Base-by-base conservation (phyloP, 208 protist genomes). In the Trypanosoma theileri region DNA sequence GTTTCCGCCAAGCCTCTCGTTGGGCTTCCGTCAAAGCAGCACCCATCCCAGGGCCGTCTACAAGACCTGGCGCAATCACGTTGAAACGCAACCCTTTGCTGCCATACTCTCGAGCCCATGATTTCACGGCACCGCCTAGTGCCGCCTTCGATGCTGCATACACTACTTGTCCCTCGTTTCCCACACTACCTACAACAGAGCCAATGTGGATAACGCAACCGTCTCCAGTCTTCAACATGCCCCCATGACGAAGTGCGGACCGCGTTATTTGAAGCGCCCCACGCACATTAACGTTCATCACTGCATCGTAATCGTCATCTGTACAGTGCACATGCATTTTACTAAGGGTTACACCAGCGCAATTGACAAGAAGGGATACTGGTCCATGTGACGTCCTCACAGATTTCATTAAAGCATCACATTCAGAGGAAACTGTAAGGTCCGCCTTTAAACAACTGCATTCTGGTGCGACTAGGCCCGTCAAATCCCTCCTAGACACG, bases 91-190 rank as follows among this genome's bases (percentile, higher is more conserved):
- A 62, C 31, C 89, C 84, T 56, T 89, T 87, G 7, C 54, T 21
- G 48, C 88, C 82, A 65, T 96, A 95, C 77, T 98, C 93, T 44
- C 75, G 77, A 13, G 85, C 82, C 71, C 85, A 87, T 17, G 90
- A 93, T 66, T 96, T 90, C 40, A 79, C 81, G 10, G 92, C 88
- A 4, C 89, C 92, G 10, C 74, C 70, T 19, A 98, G 77, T 22
- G 89, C 95, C 0, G 93, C 90, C 67, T 98, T 98, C 13, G 93
- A 88, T 35, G 95, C 91, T 17, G 81, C 62, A 79, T 98, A 98
- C 24, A 95, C 61, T 41, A 92, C 84, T 77, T 97, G 93, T 16
- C 95, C 95, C 46, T 80, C 75, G 77, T 97, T 96, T 10, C 91
- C 91, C 42, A 79, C 69, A 24, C 69, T 40, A 42, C 85, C 88